Base-by-base conservation (phyloP, 164 flowering plant genomes). In the Cinnamomum chago region DNA sequence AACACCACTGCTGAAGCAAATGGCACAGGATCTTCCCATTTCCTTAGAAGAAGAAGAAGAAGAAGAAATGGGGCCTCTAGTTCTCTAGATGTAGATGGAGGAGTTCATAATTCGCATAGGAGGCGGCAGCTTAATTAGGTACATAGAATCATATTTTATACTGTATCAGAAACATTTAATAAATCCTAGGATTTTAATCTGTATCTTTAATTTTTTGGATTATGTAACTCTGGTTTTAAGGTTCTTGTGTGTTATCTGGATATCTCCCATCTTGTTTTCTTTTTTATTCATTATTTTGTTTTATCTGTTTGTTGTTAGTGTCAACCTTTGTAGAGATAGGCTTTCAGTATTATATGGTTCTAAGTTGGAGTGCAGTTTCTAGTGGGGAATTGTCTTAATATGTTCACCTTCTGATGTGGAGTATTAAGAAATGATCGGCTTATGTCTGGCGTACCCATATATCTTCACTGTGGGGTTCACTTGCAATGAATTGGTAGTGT, bases 31-130 rank as follows among this genome's bases (percentile, higher is more conserved):
- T 75, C 82, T 27, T 82, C 84, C 75, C 78, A 72, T 40, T 58
- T 71, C 62, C 68, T 68, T 23, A 72, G 80, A 27, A 27, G 28
- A 66, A 73, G 81, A 74, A n/a, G 83, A 33, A 73, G 83, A 40
- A 74, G 81, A 74, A 81, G 82, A 62, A 82, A 73, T 67, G 65
- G 68, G 50, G 73, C 65, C 10, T 67, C 80, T 67, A 72, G 77
- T 68, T 77, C 80, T 33, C 68, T 77, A 58, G 78, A 67, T 67
- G 81, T 73, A 71, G 79, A 81, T 78, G 83, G 79, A 13, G 79
- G 72, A 50, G 72, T 67, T 67, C 75, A 78, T 66, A 74, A 64
- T 70, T 79, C 70, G 2, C 62, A 68, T n/a, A 75, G 78, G 28
- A 72, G 82, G 72, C 60, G 79, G 70, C 50, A 79, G 55, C 75